Evolutionary conservation across 192 early-diverging fungal genomes (phyloP), one percentile per base, ranked within the genome.

Genomic region (Funneliformis geosporum): DNA sequence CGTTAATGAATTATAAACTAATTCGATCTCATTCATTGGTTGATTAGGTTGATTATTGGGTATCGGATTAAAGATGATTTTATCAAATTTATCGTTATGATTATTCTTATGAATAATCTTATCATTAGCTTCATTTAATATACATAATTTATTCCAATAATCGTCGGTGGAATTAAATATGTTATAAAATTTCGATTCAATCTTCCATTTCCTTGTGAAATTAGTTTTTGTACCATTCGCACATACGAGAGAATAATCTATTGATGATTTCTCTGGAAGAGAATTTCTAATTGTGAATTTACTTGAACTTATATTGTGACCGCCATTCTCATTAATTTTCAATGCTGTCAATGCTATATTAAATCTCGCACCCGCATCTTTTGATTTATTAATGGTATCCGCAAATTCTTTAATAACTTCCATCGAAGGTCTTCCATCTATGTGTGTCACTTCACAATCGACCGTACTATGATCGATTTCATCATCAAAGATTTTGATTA

Each of bases 381-480:
- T 69, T 16, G 40, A 43, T 5, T 9, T 0, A 33, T 33, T 14
- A 21, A 2, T n/a, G 5, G 28, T 39, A 42, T 38, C 18, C 18
- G 40, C 67, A 8, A 9, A 69, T 42, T 69, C 67, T 39, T 21
- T 43, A n/a, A 69, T 69, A 1, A 69, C 28, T 21, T 69, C 38
- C 12, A 69, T 18, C 21, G 67, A 12, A 40, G 67, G 40, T 43
- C 16, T 16, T 39, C 21, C 39, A 69, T 69, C 67, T 5, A 69
- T 69, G 6, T 69, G 33, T 69, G 33, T 69, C 8, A 69, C 67
- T 18, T 69, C 33, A 69, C 67, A 69, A 69, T 69, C 67, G 8
- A 43, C 42, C 1, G 28, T 69, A 21, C 16, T 69, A 5, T 12
- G 12, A 23, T 69, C 67, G 23, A 69, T 25, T 43, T 28, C 4